Evolutionary conservation across 768 basidiomycete species (phyloP), one percentile per base, ranked within the genome.

Genomic region (Mycena pura): DNA sequence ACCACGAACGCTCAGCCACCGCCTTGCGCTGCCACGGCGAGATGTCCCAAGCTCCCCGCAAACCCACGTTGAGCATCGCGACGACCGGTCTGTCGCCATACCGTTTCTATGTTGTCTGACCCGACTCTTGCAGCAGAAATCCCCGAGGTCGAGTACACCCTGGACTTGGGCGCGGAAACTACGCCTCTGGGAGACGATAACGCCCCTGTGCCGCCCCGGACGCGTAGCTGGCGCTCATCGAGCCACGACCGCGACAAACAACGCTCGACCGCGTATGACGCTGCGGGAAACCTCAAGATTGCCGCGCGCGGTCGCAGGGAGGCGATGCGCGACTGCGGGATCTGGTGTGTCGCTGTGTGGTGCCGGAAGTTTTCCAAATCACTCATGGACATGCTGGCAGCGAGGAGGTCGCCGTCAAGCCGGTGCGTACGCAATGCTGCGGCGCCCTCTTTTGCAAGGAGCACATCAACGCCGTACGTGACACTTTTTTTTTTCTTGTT

Each of bases 391-490:
- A 22, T 1, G 14, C 51, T n/a, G n/a, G 9, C 21, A 65, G 63
- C n/a, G 55, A 57, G 17, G 59, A 61, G 21, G 6, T 19, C 0
- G 64, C 64, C 0, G 44, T 56, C 3, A 19, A 3, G 0, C 59
- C 59, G 0, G 44, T 57, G 0, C 49, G 54, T 1, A 65, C 64
- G 13, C 47, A 47, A 11, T 65, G 64, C 43, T 65, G 63, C 44
- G 48, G 55, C 11, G 48, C 63, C 21, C 45, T 65, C 13, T 61
- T 65, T 25, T 65, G 64, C 9, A n/a, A 22, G 22, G 49, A 47
- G 38, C 64, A 65, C n/a, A 65, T 65, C 25, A 44, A 65, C 36
- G 49, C 45, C 9, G 64, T 65, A 21, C 32, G 64, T 61, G 10
- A 11, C 19, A 31, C n/a, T 24, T 34, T 52, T 11, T 19, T 36